phyloP scores from a whole-genome alignment of 495 filamentous ascomycete species.

The Penicillium odoratum region DNA sequence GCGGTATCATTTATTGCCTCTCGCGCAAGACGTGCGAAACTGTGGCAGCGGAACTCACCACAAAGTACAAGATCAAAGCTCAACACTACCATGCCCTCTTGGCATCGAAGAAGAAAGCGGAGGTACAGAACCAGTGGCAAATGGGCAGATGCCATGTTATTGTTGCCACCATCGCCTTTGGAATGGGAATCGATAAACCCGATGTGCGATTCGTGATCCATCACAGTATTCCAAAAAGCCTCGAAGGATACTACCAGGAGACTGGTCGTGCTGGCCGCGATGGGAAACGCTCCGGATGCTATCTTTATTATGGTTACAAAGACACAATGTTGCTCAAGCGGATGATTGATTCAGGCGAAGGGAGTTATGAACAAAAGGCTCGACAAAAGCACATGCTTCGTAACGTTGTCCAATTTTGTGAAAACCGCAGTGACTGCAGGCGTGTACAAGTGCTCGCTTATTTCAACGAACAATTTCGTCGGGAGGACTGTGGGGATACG shows the following conservation, averaged over 20 bases:
- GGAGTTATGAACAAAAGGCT: slow-evolving; percentile 71
- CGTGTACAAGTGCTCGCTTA: slow-evolving; percentile 86
- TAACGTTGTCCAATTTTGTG: slow-evolving; percentile 80
- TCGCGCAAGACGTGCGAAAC: slow-evolving; percentile 81
- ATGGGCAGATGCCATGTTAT: slow-evolving; percentile 76
- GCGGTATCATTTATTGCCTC: slow-evolving; percentile 93
- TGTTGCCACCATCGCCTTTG: slow-evolving; percentile 98
- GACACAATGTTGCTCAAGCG: slow-evolving; percentile 63
- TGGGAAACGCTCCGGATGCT: slow-evolving; percentile 82
- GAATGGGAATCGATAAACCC: slow-evolving; percentile 98
- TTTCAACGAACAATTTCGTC: slow-evolving; percentile 81
- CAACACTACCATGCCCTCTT: slow-evolving; percentile 86
- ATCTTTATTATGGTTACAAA: slow-evolving; percentile 78
- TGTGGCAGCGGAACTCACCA: slow-evolving; percentile 65
- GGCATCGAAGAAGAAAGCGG: slow-evolving; percentile 57
- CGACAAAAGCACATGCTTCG: slow-evolving; percentile 82
- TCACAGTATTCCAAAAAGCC: slow-evolving; percentile 83
- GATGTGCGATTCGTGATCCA: slow-evolving; percentile 96
- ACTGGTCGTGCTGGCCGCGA: slow-evolving; percentile 94
- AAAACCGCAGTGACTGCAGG: slow-evolving; percentile 82
- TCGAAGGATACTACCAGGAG: slow-evolving; percentile 99
- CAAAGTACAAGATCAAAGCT: slow-evolving; percentile 65
- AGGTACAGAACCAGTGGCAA: slow-evolving; percentile 82
- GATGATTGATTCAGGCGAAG: slow-evolving; percentile 81
- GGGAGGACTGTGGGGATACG: slow-evolving; percentile 63